Evolutionary conservation across 2,329 filamentous ascomycete genomes (phyloP), one percentile per base, ranked within the genome.

Genomic region (Aspergillus quadricinctus): DNA sequence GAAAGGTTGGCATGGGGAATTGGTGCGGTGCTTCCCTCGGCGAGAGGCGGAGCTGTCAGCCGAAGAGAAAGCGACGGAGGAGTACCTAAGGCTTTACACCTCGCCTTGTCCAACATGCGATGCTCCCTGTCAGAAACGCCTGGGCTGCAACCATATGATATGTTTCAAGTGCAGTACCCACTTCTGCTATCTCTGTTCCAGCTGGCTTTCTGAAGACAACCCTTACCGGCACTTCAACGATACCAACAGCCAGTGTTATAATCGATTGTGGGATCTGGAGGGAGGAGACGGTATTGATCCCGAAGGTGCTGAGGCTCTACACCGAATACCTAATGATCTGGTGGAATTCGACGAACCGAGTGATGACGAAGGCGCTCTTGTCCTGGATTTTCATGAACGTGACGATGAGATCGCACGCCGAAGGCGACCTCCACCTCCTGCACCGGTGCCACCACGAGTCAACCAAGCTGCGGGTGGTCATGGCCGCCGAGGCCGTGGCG

Each of bases 91-190:
- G 50, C 76, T 85, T 59, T 87, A 96, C 75, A 95, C 92, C 0
- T 91, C 91, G 10, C 86, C 89, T 1, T 99, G 94, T 69, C 92
- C 94, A 10, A 93, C 91, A 3, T 99, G 94, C 75, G 85, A 81
- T 29, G 87, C 88, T 1, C 90, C 90, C 0, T 88, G 88, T 23
- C 90, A 96, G 71, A 99, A 99, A 79, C 90, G 88, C 1, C 86
- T 90, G 68, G 94, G 94, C 41, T 99, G 94, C 80, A 97, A 97
- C 73, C 92, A 97, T 74, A 97, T 97, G 92, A 89, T 88, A 50
- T 97, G 93, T 75, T 90, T 88, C 72, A 87, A 90, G 61, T 99
- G 94, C 78, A 81, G 88, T 52, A 89, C 90, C 2, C 93, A 97
- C 72, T 97, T 97, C 71, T 99, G 94, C 77, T 97, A 97, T 65